Evolutionary conservation across 1,284 basidiomycete genomes (phyloP), one percentile per base, ranked within the genome.

Genomic region (Lentinus polychrous): DNA sequence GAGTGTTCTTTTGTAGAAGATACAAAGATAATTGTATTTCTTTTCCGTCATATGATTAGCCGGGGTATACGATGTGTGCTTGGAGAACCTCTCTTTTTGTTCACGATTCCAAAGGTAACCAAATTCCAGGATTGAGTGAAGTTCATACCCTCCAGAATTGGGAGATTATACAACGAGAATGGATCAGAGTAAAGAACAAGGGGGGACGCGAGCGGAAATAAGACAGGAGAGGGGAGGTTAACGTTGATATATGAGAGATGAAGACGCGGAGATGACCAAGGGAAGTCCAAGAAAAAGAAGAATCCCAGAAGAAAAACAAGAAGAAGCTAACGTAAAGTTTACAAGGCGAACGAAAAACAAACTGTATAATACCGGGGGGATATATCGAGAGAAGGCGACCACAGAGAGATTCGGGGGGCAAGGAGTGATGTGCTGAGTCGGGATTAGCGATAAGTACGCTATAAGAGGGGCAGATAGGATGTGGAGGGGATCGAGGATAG

Each of bases 1-100:
- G 27, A 10, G 27, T 4, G 27, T 27, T 27, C 5, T 27, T 27
- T 27, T 27, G 27, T 27, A 27, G 27, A 27, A 27, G 27, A 27
- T 27, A 27, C 27, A 27, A 27, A 27, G 27, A 27, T 27, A 27
- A 27, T 27, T 27, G 27, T 27, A 27, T 27, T 27, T 10, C 4
- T 10, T 35, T 37, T 37, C n/a, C 8, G 11, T 35, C 44, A 40
- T 38, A 27, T 10, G 22, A 32, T 49, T 23, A 43, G 33, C 43
- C 33, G 49, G n/a, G 49, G 43, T 49, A 49, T 49, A 45, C 35
- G 31, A 34, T 44, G 27, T 5, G 27, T 5, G 27, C 10, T 27
- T 10, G 27, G 10, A 4, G 27, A 27, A 27, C 27, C 27, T 27
- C 27, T 27, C n/a, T n/a, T n/a, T 27, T 27, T 27, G 5, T 27